These are phyloP conservation scores for Nemania sp. DNA, from an alignment of 2,329 filamentous ascomycete species.

Conservation along the genomic window DNA sequence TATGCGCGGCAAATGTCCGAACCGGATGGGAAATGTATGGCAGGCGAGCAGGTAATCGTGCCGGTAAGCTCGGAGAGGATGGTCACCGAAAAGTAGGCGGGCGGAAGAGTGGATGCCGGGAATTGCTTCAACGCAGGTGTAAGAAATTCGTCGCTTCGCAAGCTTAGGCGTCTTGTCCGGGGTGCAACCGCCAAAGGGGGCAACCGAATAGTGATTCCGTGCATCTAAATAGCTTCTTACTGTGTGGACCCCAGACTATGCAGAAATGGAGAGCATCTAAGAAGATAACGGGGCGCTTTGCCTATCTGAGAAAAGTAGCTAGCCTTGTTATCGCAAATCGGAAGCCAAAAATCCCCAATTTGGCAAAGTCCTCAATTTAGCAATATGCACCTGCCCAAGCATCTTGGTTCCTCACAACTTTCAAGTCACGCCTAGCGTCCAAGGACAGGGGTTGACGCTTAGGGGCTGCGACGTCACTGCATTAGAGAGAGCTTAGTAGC, in stretches of 20 bases:
- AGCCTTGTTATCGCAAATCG: too few relatives aligned
- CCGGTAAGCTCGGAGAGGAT: constrained; percentile 2
- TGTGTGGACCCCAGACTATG: too few relatives aligned
- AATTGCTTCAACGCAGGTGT: constrained; percentile 3
- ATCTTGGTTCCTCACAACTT: too few relatives aligned
- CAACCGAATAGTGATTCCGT: background rate
- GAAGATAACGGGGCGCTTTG: too few relatives aligned
- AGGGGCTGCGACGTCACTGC: constrained; percentile 22
- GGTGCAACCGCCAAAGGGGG: constrained; percentile 5
- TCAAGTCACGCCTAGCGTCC: too few relatives aligned
- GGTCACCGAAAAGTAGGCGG: background rate
- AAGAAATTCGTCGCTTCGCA: background rate
- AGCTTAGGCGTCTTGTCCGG: background rate
- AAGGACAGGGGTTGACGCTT: constrained; percentile 1
- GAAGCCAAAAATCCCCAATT: too few relatives aligned
- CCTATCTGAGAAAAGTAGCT: too few relatives aligned
- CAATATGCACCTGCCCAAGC: too few relatives aligned
- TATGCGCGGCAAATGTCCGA: background rate
- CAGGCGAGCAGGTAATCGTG: constrained; percentile 12
- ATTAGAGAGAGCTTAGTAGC: too few relatives aligned
- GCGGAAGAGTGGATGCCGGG: constrained; percentile 1
- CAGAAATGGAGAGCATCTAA: too few relatives aligned
- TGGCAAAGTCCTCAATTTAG: too few relatives aligned
- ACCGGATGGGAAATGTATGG: background rate
- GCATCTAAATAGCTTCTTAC: too few relatives aligned